Conservation (phyloP, 2,329 filamentous ascomycete species). For the Didymella lethalis region DNA sequence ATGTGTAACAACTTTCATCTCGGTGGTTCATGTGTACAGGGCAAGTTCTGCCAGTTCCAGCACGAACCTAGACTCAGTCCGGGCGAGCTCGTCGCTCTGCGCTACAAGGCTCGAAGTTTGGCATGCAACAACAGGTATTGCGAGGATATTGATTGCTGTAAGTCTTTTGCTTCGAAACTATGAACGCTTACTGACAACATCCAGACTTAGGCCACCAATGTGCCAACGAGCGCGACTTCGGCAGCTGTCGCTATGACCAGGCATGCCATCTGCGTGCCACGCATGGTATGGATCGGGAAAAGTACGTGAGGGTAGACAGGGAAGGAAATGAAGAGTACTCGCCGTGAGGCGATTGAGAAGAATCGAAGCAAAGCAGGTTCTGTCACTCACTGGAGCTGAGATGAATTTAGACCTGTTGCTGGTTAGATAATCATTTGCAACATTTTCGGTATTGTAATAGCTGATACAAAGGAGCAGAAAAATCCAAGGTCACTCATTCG, state of each 20-base stretch:
- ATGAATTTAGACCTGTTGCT: not conserved
- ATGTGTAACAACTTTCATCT: constrained; percentile 49
- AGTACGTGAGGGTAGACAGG: constrained; percentile 37
- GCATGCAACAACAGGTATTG: constrained; percentile 52
- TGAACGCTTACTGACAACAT: not conserved
- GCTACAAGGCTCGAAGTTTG: constrained; percentile 53
- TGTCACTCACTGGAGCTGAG: not conserved
- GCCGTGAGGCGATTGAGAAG: not conserved
- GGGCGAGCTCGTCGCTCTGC: constrained; percentile 52
- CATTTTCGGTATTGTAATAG: constrained; percentile 2
- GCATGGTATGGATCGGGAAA: constrained; percentile 53
- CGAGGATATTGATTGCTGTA: constrained; percentile 53
- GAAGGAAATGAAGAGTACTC: constrained; percentile 32
- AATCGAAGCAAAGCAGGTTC: no score
- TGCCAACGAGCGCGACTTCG: constrained; percentile 45
- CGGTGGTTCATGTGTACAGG: constrained; percentile 51
- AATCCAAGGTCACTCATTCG: not conserved
- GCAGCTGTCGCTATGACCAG: constrained; percentile 48
- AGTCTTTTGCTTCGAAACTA: constrained; percentile 14
- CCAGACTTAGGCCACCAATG: constrained; percentile 53
- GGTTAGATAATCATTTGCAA: not conserved
- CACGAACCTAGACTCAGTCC: constrained; percentile 52
- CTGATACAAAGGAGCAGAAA: not conserved
- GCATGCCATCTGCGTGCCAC: constrained; percentile 50
- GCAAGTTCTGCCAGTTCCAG: constrained; percentile 53